Evolutionary conservation across 257 asterid genomes (phyloP).

Genomic region (Solanum virginianum): DNA sequence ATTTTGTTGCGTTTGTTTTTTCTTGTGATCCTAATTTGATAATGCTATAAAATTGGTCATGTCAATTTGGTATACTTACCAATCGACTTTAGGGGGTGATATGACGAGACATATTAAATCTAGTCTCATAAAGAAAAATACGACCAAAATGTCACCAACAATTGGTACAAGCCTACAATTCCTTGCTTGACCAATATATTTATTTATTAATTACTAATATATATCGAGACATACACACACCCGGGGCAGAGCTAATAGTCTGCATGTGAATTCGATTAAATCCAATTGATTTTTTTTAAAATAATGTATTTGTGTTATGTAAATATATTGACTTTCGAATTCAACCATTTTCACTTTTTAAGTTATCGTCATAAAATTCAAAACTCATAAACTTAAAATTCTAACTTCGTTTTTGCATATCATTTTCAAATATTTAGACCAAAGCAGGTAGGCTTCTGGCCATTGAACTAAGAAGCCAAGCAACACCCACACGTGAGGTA

Average conservation of each 20-base stretch:
- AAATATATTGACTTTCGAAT: no score
- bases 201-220: not conserved
- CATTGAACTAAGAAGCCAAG: not conserved
- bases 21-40: not conserved
- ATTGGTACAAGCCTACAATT: not conserved
- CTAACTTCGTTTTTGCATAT: not conserved
- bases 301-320: no score
- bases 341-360: no score
- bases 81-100: not conserved
- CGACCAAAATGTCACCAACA: not conserved
- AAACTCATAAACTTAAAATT: no score
- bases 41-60: not conserved
- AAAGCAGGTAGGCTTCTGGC: not conserved
- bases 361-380: no score
- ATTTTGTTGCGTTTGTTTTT: not conserved
- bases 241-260: no score
- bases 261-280: no score
- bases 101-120: not conserved
- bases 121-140: not conserved
- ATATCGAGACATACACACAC: not conserved
- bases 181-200: not conserved
- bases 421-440: not conserved
- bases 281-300: no score
- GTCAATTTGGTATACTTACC: slow-evolving; percentile 3
- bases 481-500: slow-evolving; percentile 4